A percentile compares a stretch with the other conserved stretches of the same genome.
phyloP scores from a whole-genome alignment of 768 basidiomycete species.

The Auriscalpium vulgare region DNA sequence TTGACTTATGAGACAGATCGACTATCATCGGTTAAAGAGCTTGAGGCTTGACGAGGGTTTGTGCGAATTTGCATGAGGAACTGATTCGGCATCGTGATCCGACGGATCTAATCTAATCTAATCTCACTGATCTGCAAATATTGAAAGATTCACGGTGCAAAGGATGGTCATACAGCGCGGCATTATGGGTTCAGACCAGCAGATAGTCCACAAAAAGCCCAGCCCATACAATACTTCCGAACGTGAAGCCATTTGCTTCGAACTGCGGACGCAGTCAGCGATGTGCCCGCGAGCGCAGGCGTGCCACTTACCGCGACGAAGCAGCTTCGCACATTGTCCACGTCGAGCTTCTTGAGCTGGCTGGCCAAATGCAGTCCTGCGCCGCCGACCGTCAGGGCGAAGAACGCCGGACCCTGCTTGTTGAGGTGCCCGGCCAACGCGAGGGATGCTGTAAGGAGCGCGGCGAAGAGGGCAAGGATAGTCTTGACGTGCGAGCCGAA shows the following conservation, averaged over 20 bases:
- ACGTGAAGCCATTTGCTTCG: conserved; percentile 2
- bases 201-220: conserved; percentile 4
- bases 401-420: conserved; percentile 14
- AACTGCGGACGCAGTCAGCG: not conserved
- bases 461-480: conserved; percentile 35
- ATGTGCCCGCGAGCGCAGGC: not conserved
- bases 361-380: not conserved
- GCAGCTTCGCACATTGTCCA: conserved; percentile 3
- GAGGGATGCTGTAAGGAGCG: conserved; percentile 18
- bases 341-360: conserved; percentile 4
- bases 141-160: too few species aligned
- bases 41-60: too few species aligned
- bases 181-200: not conserved
- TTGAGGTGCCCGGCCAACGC: conserved; percentile 22
- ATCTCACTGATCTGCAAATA: too few species aligned
- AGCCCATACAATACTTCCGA: conserved; percentile 1
- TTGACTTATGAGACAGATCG: too few species aligned
- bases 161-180: too few species aligned
- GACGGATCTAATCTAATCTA: too few species aligned
- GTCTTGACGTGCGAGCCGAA: conserved; percentile 39
- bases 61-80: too few species aligned
- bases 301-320: not conserved
- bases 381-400: conserved; percentile 2
- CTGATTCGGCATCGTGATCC: too few species aligned
- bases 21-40: too few species aligned